Evolutionary conservation across 108 stramenopile species (phyloP).

Genomic region (Cyclotella distinguenda): DNA sequence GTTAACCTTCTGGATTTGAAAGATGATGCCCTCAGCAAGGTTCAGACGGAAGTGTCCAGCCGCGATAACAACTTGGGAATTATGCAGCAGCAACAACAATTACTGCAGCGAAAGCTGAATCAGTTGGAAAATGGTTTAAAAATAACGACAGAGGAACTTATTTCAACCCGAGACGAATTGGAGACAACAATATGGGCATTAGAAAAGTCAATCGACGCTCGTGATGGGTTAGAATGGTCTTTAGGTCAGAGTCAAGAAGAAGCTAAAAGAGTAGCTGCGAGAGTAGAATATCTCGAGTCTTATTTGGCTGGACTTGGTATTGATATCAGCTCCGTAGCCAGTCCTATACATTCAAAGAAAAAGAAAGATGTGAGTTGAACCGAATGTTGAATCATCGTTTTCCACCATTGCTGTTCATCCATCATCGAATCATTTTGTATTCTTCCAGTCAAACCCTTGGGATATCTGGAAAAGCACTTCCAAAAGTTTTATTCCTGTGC

Average conservation of each 20-base stretch:
- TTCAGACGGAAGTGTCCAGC: slow-evolving; percentile 34
- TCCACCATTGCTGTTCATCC: neutral
- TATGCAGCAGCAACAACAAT: slow-evolving; percentile 42
- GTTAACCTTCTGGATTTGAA: slow-evolving; percentile 31
- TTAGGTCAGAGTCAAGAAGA: slow-evolving; percentile 10
- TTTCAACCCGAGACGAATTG: slow-evolving; percentile 8
- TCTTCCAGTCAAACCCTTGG: slow-evolving; percentile 12
- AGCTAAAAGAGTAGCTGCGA: slow-evolving; percentile 1
- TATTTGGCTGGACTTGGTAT: slow-evolving; percentile 12
- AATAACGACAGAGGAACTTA: slow-evolving; percentile 6
- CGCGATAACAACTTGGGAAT: slow-evolving; percentile 36
- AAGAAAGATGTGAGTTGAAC: slow-evolving; percentile 9
- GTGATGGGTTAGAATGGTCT: slow-evolving; percentile 16
- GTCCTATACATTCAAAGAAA: no score
- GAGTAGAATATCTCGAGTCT: slow-evolving; percentile 18
- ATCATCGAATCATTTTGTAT: neutral
- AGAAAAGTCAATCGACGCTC: neutral
- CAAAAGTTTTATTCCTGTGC: slow-evolving; percentile 26
- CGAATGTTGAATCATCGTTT: neutral
- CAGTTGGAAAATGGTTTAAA: slow-evolving; percentile 22
- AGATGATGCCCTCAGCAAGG: slow-evolving; percentile 38
- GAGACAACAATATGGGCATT: slow-evolving; percentile 8
- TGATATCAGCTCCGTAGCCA: slow-evolving; percentile 2
- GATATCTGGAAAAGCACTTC: slow-evolving; percentile 22
- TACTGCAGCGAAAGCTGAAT: slow-evolving; percentile 16